phyloP scores from a whole-genome alignment of 495 filamentous ascomycete species.

The Amniculicola lignicola region DNA sequence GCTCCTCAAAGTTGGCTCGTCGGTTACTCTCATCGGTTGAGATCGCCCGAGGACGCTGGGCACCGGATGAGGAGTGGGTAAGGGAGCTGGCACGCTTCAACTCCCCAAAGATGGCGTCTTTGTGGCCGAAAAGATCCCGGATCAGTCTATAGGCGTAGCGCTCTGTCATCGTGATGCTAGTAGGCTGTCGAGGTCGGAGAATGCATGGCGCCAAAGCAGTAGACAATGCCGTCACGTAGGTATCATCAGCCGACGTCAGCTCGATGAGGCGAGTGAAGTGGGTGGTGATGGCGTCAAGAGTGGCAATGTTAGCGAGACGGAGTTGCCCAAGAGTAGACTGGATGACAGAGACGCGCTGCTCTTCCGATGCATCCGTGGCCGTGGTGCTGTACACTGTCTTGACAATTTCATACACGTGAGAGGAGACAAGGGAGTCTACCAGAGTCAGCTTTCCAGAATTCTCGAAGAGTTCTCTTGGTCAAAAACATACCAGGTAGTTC shows the following conservation, averaged over 20 bases:
- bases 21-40: conserved; percentile 96
- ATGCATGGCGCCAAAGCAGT: conserved; percentile 80
- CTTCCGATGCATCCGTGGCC: conserved; percentile 63
- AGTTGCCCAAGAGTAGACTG: conserved; percentile 95
- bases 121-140: conserved; percentile 88
- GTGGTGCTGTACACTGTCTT: conserved; percentile 92
- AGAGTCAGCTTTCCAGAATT: not conserved
- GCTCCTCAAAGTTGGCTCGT: conserved; percentile 87
- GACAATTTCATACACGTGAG: conserved; percentile 97
- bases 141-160: conserved; percentile 88
- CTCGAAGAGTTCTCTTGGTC: not conserved
- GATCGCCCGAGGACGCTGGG: conserved; percentile 71
- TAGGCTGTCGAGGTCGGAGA: conserved; percentile 80
- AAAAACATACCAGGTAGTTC: conserved; percentile 78
- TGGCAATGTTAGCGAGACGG: conserved; percentile 95
- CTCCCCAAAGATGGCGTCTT: conserved; percentile 91
- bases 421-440: conserved; percentile 91
- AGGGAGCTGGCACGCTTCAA: conserved; percentile 64
- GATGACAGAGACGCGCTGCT: conserved; percentile 79
- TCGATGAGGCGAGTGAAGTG: conserved; percentile 97
- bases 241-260: conserved; percentile 90
- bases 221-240: conserved; percentile 73
- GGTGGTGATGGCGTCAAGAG: conserved; percentile 94
- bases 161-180: conserved; percentile 89
- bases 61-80: conserved; percentile 27